Percentiles rank a stretch among this genome's conserved stretches.
phyloP scores from a whole-genome alignment of 2,329 filamentous ascomycete species.

The Exutisphaerella laricina region DNA sequence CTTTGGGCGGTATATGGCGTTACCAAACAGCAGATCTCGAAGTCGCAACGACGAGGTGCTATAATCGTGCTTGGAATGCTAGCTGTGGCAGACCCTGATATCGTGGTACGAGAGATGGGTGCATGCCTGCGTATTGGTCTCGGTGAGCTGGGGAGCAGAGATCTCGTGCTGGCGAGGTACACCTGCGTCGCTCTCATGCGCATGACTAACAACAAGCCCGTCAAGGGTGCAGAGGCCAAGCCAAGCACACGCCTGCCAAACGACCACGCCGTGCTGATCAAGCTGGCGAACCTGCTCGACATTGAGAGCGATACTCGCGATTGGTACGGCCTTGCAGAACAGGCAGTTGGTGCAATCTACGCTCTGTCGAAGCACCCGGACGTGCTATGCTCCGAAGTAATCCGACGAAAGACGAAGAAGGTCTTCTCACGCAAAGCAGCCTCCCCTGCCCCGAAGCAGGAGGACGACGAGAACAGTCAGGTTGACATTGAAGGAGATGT shows the following conservation, averaged over 20 bases:
- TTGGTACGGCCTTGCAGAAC: conserved; percentile 89
- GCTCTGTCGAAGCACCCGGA: conserved; percentile 91
- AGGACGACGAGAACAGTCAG: conserved; percentile 24
- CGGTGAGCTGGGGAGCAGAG: conserved; percentile 69
- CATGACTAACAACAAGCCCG: conserved; percentile 78
- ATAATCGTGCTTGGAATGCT: conserved; percentile 98
- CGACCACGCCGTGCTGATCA: conserved; percentile 78
- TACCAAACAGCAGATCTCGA: conserved; percentile 87
- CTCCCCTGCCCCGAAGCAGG: conserved; percentile 25
- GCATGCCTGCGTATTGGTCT: conserved; percentile 87
- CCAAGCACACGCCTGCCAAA: conserved; percentile 74
- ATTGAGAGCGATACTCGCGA: conserved; percentile 86
- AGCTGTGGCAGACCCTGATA: conserved; percentile 83
- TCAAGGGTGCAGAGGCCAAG: conserved; percentile 63
- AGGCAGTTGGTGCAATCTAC: conserved; percentile 94
- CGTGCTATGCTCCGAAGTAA: conserved; percentile 82
- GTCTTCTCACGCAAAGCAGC: conserved; percentile 63
- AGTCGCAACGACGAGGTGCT: conserved; percentile 79
- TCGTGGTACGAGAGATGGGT: conserved; percentile 92
- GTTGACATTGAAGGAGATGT: conserved; percentile 34
- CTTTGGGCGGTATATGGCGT: conserved; percentile 97
- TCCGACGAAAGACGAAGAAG: conserved; percentile 76
- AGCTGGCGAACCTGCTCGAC: conserved; percentile 78
- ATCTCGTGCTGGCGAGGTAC: conserved; percentile 86
- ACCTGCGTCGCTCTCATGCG: conserved; percentile 89